Percentiles rank a stretch among this genome's conserved stretches.
phyloP scores from a whole-genome alignment of 1,139 yeast species.

The Hyphopichia khmerensis region DNA sequence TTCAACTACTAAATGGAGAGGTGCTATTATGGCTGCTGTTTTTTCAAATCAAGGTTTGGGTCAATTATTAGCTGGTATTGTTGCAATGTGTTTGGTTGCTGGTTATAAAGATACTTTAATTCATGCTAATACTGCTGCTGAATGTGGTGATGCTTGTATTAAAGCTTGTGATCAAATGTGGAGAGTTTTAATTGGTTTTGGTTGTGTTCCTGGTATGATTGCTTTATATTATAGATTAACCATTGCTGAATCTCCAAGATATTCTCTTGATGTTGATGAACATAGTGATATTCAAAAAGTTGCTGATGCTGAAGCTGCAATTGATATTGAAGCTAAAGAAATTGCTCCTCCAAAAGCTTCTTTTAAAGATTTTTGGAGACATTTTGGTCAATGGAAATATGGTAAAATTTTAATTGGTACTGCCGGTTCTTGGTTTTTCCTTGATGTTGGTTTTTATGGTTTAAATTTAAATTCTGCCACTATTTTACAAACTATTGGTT shows the following conservation, averaged over 20 bases:
- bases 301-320: conserved; percentile 53
- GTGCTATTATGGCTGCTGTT: conserved; percentile 92
- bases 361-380: conserved; percentile 57
- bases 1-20: conserved; percentile 92
- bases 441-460: conserved; percentile 96
- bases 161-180: conserved; percentile 90
- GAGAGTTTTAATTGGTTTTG: conserved; percentile 86
- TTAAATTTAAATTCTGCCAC: conserved; percentile 75
- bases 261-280: conserved; percentile 68
- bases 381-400: conserved; percentile 87
- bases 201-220: conserved; percentile 81
- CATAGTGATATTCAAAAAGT: conserved; percentile 59
- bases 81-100: conserved; percentile 68
- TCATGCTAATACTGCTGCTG: conserved; percentile 47
- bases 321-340: conserved; percentile 46
- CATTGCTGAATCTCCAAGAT: conserved; percentile 92
- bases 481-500: conserved; percentile 83
- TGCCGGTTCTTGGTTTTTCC: conserved; percentile 94
- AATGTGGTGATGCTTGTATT: conserved; percentile 64
- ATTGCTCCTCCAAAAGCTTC: conserved; percentile 59
- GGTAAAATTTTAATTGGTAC: conserved; percentile 87
- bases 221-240: conserved; percentile 89
- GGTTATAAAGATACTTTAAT: conserved; percentile 65
- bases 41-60: conserved; percentile 94
- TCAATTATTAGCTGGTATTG: conserved; percentile 82